A percentile compares a stretch with the other conserved stretches of the same genome.
Conservation (phyloP, 345 rosid species). For the Bretschneidera sinensis region DNA sequence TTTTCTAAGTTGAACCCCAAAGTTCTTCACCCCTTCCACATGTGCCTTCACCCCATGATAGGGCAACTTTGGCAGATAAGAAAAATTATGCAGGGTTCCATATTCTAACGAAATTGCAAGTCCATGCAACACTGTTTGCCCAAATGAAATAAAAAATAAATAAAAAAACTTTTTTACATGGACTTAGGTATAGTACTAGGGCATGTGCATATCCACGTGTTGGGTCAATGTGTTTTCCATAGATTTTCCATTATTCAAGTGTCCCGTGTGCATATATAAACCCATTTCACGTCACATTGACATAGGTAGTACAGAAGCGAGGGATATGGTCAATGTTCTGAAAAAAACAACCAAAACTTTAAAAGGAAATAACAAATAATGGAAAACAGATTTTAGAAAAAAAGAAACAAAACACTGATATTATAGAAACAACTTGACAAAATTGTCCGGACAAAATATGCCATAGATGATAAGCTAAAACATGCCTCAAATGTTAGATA, state of each 20-base stretch:
- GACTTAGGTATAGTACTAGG: not conserved
- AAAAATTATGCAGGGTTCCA: no score
- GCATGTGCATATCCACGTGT: not conserved
- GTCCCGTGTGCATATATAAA: not conserved
- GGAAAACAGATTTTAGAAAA: not conserved
- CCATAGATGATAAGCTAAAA: slow-evolving; percentile 17
- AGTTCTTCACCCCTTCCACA: not conserved
- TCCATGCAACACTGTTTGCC: no score
- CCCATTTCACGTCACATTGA: not conserved
- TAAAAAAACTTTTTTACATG: no score
- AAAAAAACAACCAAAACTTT: not conserved
- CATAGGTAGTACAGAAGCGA: not conserved
- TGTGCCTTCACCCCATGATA: not conserved
- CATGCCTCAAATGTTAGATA: slow-evolving; percentile 96
- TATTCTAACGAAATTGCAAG: not conserved
- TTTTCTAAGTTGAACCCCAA: not conserved
- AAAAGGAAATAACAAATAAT: not conserved
- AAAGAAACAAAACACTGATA: not conserved
- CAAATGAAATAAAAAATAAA: no score
- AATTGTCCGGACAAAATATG: not conserved
- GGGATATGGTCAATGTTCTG: not conserved
- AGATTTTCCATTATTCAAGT: no score
- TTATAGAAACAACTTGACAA: not conserved
- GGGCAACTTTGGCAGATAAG: no score
- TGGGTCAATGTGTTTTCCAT: no score